phyloP scores from a whole-genome alignment of 805 yeast genomes.

The Yarrowia phangngaensis region DNA sequence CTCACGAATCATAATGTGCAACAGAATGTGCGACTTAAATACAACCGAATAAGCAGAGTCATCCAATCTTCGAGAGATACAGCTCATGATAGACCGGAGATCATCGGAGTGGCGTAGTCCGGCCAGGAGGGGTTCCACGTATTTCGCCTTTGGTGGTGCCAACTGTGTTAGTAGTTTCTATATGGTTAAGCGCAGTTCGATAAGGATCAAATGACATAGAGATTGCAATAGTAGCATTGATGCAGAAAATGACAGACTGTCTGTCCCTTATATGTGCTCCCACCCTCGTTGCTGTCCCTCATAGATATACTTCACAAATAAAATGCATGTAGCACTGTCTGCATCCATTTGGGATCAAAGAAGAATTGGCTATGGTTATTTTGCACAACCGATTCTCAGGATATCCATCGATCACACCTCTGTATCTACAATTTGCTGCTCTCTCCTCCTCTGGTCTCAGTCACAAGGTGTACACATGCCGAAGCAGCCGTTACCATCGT shows the following conservation, averaged over 20 bases:
- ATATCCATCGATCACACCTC: no score
- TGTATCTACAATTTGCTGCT: no score
- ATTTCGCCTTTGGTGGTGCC: constrained; percentile 98
- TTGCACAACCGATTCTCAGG: no score
- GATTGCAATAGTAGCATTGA: background rate
- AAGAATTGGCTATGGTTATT: no score
- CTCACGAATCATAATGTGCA: constrained; percentile 89
- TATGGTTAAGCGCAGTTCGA: no score
- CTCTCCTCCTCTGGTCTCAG: no score
- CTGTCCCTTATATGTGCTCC: background rate
- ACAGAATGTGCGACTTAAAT: constrained; percentile 76
- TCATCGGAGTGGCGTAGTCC: constrained; percentile 55
- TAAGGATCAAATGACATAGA: constrained; percentile 29
- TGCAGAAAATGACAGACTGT: background rate
- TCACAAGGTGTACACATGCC: background rate
- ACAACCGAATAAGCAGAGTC: constrained; percentile 91
- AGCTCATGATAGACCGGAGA: constrained; percentile 64
- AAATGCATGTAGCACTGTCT: no score
- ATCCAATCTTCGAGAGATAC: constrained; percentile 57
- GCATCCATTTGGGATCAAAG: no score
- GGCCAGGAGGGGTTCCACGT: constrained; percentile 86
- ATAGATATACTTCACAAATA: background rate
- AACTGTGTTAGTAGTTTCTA: constrained; percentile 46
- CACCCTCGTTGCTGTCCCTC: background rate
- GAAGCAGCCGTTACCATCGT: background rate